Base-by-base conservation (phyloP, 495 filamentous ascomycete species). In the Cercophora scortea region DNA sequence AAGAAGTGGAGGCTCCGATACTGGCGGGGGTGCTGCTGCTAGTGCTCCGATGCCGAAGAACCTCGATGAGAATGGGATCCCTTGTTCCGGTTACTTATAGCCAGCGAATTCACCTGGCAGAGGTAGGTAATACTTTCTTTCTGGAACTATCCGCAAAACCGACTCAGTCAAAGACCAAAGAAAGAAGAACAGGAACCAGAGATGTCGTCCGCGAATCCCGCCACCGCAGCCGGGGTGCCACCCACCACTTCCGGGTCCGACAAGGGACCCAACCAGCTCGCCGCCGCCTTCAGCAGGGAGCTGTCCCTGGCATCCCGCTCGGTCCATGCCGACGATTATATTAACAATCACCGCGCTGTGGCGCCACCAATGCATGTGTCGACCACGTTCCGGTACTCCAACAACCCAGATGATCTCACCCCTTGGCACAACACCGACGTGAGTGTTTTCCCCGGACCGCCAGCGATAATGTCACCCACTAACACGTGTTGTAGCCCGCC, bases 351-450 rank as follows among this genome's bases (percentile, higher is more conserved):
- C 58, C 72, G 79, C 41, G 88, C 90, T 62, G 87, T 96, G 41
- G 87, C 90, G 35, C 90, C 91, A 48, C 78, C 90, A 1, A 75
- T 96, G 57, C 91, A 95, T 66, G 77, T 92, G 57, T 85, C 89
- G 42, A 94, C 91, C 12, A 96, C 88, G 13, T 96, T 87, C 70
- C 83, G 89, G 51, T 97, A 96, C 64, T 71, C 80, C 32, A 60
- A 71, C 11, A 73, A 92, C 62, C 89, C 89, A 1, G 72, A 82
- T 8, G 59, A 79, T 2, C 75, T 94, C 43, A 56, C 71, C 38
- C 74, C 79, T 11, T 69, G 65, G 65, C 61, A 42, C 4, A 72
- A 76, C 36, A 39, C 65, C 35, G 72, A 76, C 55, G 78, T 80
- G 49, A 56, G 70, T 49, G 32, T 9, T 44, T 19, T 11, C 42